These are phyloP conservation scores for Berberis vulgaris DNA, from an alignment of 164 flowering plant species.

Conservation along the genomic window DNA sequence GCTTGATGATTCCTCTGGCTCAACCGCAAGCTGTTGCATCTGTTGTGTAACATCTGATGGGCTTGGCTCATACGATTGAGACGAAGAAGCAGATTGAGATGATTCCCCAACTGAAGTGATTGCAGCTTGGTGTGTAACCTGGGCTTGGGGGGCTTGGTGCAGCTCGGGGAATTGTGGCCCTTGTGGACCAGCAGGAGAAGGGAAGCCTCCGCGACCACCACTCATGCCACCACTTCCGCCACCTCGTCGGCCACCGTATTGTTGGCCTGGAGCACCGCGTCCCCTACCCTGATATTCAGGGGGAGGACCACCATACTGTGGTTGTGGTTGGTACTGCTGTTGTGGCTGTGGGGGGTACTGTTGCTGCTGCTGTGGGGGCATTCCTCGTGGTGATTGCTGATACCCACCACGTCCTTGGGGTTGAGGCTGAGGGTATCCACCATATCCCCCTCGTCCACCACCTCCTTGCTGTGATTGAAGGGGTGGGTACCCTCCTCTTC, in stretches of 20 bases:
- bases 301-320: neutral
- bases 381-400: neutral
- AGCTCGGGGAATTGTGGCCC: slow-evolving; percentile 65
- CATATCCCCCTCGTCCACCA: slow-evolving; percentile 10
- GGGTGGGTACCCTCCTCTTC: slow-evolving; percentile 15
- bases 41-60: slow-evolving; percentile 24
- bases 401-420: slow-evolving; percentile 14
- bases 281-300: slow-evolving; percentile 4
- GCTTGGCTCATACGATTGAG: slow-evolving; percentile 21
- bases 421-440: slow-evolving; percentile 5
- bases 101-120: slow-evolving; percentile 10
- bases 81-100: slow-evolving; percentile 43
- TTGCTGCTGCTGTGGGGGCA: slow-evolving; percentile 7
- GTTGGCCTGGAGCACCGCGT: slow-evolving; percentile 21
- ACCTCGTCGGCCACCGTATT: slow-evolving; percentile 17
- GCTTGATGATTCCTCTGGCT: slow-evolving; percentile 23
- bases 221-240: slow-evolving; percentile 17
- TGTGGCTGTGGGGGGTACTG: neutral
- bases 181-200: slow-evolving; percentile 31
- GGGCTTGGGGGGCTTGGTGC: slow-evolving; percentile 70
- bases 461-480: slow-evolving; percentile 12
- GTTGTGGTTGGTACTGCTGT: neutral
- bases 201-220: slow-evolving; percentile 24
- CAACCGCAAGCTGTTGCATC: slow-evolving; percentile 34
- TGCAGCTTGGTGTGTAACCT: slow-evolving; percentile 33